Percentiles rank a stretch among this genome's conserved stretches.
Conservation (phyloP, 495 filamentous ascomycete species). For the Penicillium ochrochloron region DNA sequence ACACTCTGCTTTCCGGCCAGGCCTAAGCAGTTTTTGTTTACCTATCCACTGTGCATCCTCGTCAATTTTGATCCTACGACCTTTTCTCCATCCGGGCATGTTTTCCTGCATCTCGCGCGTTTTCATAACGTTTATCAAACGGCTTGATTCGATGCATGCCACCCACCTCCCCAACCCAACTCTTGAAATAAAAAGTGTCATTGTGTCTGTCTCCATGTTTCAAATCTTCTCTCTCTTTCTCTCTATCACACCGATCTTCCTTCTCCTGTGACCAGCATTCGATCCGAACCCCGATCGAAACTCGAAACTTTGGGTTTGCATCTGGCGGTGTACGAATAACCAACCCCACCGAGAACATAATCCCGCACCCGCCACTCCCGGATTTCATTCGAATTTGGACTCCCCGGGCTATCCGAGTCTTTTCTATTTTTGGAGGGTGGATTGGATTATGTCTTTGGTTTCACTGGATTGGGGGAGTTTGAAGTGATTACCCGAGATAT, state of each 20-base stretch:
- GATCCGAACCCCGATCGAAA: slow-evolving; percentile 4
- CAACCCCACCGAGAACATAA: slow-evolving; percentile 7
- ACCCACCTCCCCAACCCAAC: background rate
- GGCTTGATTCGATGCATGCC: background rate
- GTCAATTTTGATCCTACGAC: background rate
- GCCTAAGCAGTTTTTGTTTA: slow-evolving; percentile 22
- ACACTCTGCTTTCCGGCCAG: slow-evolving; percentile 78
- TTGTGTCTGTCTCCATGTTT: slow-evolving; percentile 12
- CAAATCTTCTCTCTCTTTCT: background rate
- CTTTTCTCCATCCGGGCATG: background rate
- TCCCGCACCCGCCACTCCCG: slow-evolving; percentile 12
- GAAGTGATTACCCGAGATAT: background rate
- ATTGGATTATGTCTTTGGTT: background rate
- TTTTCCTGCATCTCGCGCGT: background rate
- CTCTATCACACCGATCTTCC: slow-evolving; percentile 1
- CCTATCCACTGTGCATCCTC: background rate
- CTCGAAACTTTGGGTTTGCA: slow-evolving; percentile 8
- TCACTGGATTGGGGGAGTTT: background rate
- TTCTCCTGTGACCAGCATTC: slow-evolving; percentile 12
- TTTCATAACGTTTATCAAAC: background rate
- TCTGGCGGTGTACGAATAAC: slow-evolving; percentile 16
- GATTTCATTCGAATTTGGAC: background rate
- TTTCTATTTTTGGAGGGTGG: background rate
- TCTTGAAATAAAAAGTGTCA: slow-evolving; percentile 26
- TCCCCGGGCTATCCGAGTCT: background rate